phyloP scores from a whole-genome alignment of 176 grass and related monocot species.

The Aegilops speltoides region DNA sequence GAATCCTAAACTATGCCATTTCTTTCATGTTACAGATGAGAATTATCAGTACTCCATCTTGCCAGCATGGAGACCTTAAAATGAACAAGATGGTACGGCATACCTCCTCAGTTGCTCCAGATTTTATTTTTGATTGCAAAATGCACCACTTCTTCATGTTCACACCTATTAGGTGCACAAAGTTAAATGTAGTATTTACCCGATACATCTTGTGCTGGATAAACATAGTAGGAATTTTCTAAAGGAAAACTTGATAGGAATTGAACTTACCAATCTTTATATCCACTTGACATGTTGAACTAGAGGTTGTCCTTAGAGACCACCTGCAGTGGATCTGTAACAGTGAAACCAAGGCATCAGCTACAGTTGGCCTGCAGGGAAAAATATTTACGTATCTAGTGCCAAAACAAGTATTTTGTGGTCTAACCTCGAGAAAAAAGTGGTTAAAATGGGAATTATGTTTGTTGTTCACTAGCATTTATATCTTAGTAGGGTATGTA shows the following conservation, averaged over 20 bases:
- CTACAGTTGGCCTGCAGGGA: slow-evolving; percentile 2
- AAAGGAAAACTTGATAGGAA: background rate
- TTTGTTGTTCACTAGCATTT: slow-evolving; percentile 2
- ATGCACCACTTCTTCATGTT: slow-evolving; percentile 99
- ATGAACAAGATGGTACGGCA: slow-evolving; percentile 11
- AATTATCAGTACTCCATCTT: slow-evolving; percentile 9
- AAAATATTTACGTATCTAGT: slow-evolving; percentile 12
- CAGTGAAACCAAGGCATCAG: slow-evolving; percentile 33
- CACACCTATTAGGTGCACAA: slow-evolving; percentile 58
- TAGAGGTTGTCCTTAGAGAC: slow-evolving; percentile 64
- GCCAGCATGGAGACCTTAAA: slow-evolving; percentile 3
- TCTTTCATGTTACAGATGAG: background rate
- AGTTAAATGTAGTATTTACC: slow-evolving; percentile 21
- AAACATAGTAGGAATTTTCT: slow-evolving; percentile 8
- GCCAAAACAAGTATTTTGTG: background rate
- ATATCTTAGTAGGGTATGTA: slow-evolving; percentile 1
- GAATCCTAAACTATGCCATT: slow-evolving; percentile 19
- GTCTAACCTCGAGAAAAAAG: slow-evolving; percentile 10
- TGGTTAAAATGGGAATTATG: slow-evolving; percentile 8
- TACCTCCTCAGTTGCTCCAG: slow-evolving; percentile 92
- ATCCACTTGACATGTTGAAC: slow-evolving; percentile 62
- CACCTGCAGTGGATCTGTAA: slow-evolving; percentile 86
- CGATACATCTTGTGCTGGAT: slow-evolving; percentile 26
- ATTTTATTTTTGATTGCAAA: slow-evolving; percentile 97
- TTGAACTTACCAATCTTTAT: slow-evolving; percentile 84